These are phyloP conservation scores for Pseudogymnoascus verrucosus DNA, from an alignment of 2,329 filamentous ascomycete genomes.

Conservation along the genomic window DNA sequence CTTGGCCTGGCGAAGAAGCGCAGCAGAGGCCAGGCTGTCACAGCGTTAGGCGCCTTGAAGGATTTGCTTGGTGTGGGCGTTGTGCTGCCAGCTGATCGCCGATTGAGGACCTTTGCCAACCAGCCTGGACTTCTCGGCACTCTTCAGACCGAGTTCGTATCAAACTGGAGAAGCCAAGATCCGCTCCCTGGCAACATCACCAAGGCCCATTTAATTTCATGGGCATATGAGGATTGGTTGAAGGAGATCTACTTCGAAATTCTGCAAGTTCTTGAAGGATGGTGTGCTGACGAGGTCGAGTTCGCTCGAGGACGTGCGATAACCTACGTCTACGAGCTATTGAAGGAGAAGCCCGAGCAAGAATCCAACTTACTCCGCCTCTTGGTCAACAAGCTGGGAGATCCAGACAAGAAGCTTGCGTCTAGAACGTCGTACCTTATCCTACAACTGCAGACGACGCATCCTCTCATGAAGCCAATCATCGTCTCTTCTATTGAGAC, in stretches of 20 bases:
- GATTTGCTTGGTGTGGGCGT: slow-evolving; percentile 88
- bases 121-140: slow-evolving; percentile 70
- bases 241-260: slow-evolving; percentile 92
- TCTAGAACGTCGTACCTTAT: slow-evolving; percentile 88
- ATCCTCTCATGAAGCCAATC: slow-evolving; percentile 88
- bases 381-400: slow-evolving; percentile 92
- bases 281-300: slow-evolving; percentile 92
- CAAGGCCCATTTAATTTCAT: slow-evolving; percentile 71
- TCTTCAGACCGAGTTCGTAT: slow-evolving; percentile 51
- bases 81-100: slow-evolving; percentile 73
- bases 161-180: slow-evolving; percentile 59
- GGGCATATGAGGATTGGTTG: slow-evolving; percentile 92
- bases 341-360: slow-evolving; percentile 95
- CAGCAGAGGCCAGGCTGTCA: slow-evolving; percentile 84
- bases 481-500: slow-evolving; percentile 80
- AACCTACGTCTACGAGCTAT: slow-evolving; percentile 81
- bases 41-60: slow-evolving; percentile 86
- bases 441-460: slow-evolving; percentile 80
- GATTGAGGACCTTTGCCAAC: slow-evolving; percentile 67
- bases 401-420: slow-evolving; percentile 90
- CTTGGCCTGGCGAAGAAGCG: slow-evolving; percentile 81
- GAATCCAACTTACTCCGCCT: slow-evolving; percentile 88
- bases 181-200: slow-evolving; percentile 66
- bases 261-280: slow-evolving; percentile 80
- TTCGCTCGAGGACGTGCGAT: slow-evolving; percentile 83